Conservation (phyloP, 148 eudicot genomes). For the Diospyros lotus region DNA sequence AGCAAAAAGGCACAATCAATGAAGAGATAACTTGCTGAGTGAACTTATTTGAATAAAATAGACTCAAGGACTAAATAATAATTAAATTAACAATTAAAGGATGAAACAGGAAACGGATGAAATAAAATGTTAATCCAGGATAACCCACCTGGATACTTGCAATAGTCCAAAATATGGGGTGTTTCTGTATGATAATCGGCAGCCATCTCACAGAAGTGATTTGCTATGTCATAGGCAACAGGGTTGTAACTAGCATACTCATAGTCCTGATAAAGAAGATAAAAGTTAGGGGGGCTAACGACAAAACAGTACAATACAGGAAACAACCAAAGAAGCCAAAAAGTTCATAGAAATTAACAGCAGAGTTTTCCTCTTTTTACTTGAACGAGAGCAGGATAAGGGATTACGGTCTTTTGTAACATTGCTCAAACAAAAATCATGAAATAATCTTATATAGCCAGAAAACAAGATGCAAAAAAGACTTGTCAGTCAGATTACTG, state of each 20-base stretch:
- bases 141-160: slow-evolving; percentile 74
- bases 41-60: not conserved
- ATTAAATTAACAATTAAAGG: not conserved
- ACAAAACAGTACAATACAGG: not conserved
- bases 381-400: too few species aligned
- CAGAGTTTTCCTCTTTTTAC: too few species aligned
- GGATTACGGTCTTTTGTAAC: too few species aligned
- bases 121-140: not conserved
- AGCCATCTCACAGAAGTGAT: slow-evolving; percentile 98
- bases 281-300: not conserved
- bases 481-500: too few species aligned
- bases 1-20: too few species aligned
- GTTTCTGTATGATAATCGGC: slow-evolving; percentile 93
- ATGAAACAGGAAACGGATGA: slow-evolving; percentile 1
- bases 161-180: slow-evolving; percentile 81
- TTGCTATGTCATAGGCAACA: slow-evolving; percentile 78
- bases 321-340: not conserved
- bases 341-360: not conserved
- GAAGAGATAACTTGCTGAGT: too few species aligned
- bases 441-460: too few species aligned
- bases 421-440: too few species aligned
- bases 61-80: not conserved
- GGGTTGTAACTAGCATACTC: slow-evolving; percentile 88
- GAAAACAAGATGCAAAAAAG: too few species aligned
- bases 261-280: slow-evolving; percentile 55